Evolutionary conservation across 495 filamentous ascomycete genomes (phyloP), one percentile per base, ranked within the genome.

Genomic region (Letharia lupina): DNA sequence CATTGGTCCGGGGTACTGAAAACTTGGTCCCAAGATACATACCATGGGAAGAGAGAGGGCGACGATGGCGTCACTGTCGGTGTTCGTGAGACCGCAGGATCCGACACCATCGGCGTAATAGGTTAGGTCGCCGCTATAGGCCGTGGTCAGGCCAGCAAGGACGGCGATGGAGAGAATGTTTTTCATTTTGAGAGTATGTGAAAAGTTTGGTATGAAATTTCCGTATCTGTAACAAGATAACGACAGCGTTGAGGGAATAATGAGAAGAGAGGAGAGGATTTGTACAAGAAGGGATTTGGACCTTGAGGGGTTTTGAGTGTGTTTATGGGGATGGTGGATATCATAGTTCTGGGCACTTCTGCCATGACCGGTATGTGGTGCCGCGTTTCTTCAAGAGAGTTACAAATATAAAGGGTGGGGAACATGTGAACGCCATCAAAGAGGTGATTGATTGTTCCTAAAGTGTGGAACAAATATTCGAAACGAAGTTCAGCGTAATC

Each of bases 61-160:
- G 23, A 68, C 67, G 33, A 68, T 18, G 31, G 57, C 57, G 7
- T 61, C 54, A 37, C 23, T 15, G 3, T 39, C 45, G 6, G 31
- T 35, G 48, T 18, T 41, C 15, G 31, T 39, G 63, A 33, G 10
- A 15, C 67, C 67, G 48, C 67, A 68, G 40, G 67, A 68, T 4
- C 67, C 67, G 23, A 62, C 10, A 42, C 62, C 40, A 39, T 63
- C 50, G 9, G 28, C 35, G 67, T 68, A 68, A 40, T 62, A n/a
- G 1, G 67, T 65, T 35, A 66, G 23, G 13, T 56, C 44, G 35
- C 64, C 59, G 0, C 13, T 28, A 45, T 61, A 66, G 58, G 64
- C 64, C 28, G 42, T 15, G 9, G 57, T 47, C n/a, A 66, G 23
- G n/a, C 37, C 20, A 2, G 42, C 47, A 31, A 45, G 60, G 42